phyloP scores from a whole-genome alignment of 2,329 filamentous ascomycete genomes.

The Xylaria arbuscula region DNA sequence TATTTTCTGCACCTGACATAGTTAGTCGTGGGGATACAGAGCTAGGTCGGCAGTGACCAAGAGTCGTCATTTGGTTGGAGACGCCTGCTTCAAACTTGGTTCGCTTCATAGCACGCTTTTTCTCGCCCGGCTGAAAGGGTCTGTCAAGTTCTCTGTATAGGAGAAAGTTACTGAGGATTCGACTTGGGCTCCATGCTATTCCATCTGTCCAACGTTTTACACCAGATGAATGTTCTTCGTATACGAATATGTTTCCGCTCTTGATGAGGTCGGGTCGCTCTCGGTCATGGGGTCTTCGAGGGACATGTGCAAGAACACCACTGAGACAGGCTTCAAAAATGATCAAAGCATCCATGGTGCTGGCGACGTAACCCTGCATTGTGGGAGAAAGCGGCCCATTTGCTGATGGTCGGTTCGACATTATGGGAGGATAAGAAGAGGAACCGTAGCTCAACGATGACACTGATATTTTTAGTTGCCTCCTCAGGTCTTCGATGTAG shows the following conservation, averaged over 20 bases:
- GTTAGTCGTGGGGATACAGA: not conserved
- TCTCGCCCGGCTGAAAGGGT: constrained; percentile 83
- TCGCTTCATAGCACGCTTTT: constrained; percentile 84
- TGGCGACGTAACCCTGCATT: constrained; percentile 74
- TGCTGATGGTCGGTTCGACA: constrained; percentile 47
- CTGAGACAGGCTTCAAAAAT: constrained; percentile 83
- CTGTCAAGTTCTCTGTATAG: constrained; percentile 85
- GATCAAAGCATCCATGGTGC: constrained; percentile 79
- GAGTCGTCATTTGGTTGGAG: constrained; percentile 48
- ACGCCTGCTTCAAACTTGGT: constrained; percentile 60
- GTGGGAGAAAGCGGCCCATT: constrained; percentile 67
- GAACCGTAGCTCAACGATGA: not conserved
- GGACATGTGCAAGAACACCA: constrained; percentile 78
- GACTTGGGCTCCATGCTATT: constrained; percentile 88
- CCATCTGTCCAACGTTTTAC: constrained; percentile 97
- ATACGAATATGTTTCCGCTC: constrained; percentile 90
- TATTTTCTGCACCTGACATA: not conserved
- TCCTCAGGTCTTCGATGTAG: not conserved
- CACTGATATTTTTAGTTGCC: not conserved
- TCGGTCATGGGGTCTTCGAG: constrained; percentile 85
- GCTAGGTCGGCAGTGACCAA: no score
- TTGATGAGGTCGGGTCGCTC: constrained; percentile 81
- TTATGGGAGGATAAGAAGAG: constrained; percentile 32
- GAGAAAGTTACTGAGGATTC: constrained; percentile 85
- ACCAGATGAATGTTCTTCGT: constrained; percentile 88